Base-by-base conservation (phyloP, 768 basidiomycete species). In the Exsudoporus frostii region DNA sequence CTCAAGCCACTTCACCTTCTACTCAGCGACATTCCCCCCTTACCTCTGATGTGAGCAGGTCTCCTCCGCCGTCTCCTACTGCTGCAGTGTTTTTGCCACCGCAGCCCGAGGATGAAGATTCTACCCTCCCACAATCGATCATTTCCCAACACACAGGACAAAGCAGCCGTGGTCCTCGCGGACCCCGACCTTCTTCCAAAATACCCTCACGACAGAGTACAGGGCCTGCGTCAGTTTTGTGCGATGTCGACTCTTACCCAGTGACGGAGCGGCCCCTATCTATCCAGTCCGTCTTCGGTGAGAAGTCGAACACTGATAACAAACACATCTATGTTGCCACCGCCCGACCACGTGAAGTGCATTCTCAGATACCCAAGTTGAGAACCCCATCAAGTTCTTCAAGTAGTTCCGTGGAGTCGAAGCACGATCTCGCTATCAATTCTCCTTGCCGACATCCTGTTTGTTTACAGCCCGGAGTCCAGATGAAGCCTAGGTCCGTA, bases 111-210 rank as follows among this genome's bases (percentile, higher is more conserved):
- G 49, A 53, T 19, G 48, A 48, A 38, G 55, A 40, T 7, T 34
- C 48, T 9, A 27, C 50, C n/a, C 37, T 32, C 30, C 30, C 36
- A 30, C 48, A 22, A 20, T 15, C 38, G 14, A 20, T 56, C 30
- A 8, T 45, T 13, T 42, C 46, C 3, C 56, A 63, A 33, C 36
- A 57, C 34, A 59, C 56, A 9, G 60, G 54, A 43, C 62, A 66
- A 29, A 61, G 62, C 17, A 71, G 62, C 49, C 73, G 75, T 33
- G 70, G 76, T 46, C 76, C 75, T 40, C 71, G 73, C 27, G 79
- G 79, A 3, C 75, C 80, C 17, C 75, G 76, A 22, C 54, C 65
- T 8, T 73, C 65, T 22, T 67, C 72, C 6, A 59, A 62, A 67
- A 60, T 72, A 69, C 55, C 62, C 53, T 59, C 60, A 7, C 73